Percentiles rank a stretch among this genome's conserved stretches.
Conservation (phyloP, 192 early-diverging fungal species). For the Nowakowskiella sp. region DNA sequence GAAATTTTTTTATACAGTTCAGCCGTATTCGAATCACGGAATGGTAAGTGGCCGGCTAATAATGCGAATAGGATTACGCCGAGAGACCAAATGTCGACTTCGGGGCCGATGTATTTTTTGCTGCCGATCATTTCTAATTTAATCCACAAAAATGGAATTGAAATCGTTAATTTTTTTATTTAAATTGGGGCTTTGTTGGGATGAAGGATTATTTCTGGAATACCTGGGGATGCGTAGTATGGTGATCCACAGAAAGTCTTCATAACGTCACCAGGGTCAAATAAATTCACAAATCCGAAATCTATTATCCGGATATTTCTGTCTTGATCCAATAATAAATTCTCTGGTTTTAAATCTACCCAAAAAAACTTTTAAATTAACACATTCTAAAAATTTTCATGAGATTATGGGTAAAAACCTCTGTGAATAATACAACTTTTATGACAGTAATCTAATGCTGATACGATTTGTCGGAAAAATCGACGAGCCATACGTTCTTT, state of each 20-base stretch:
- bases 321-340: slow-evolving; percentile 3
- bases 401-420: too few species aligned
- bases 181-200: too few species aligned
- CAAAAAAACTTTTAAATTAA: not conserved
- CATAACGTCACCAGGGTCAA: slow-evolving; percentile 14
- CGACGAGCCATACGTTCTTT: not conserved
- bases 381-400: too few species aligned
- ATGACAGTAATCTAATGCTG: slow-evolving; percentile 7
- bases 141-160: not conserved
- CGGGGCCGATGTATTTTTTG: slow-evolving; percentile 12
- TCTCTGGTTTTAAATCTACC: slow-evolving; percentile 4
- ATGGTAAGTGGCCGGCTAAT: slow-evolving; percentile 9
- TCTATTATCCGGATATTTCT: slow-evolving; percentile 12
- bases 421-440: slow-evolving; percentile 7
- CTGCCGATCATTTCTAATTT: slow-evolving; percentile 9
- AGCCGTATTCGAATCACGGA: slow-evolving; percentile 11
- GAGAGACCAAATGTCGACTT: slow-evolving; percentile 20
- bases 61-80: slow-evolving; percentile 17
- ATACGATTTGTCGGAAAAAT: slow-evolving; percentile 6
- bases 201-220: not conserved
- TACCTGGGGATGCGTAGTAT: slow-evolving; percentile 11
- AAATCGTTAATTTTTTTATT: too few species aligned
- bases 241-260: slow-evolving; percentile 20
- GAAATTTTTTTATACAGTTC: slow-evolving; percentile 16
- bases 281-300: slow-evolving; percentile 17